Percentiles rank a stretch among this genome's conserved stretches.
Evolutionary conservation across 192 early-diverging fungal genomes (phyloP).

Genomic region (Borealophlyctis nickersoniae): DNA sequence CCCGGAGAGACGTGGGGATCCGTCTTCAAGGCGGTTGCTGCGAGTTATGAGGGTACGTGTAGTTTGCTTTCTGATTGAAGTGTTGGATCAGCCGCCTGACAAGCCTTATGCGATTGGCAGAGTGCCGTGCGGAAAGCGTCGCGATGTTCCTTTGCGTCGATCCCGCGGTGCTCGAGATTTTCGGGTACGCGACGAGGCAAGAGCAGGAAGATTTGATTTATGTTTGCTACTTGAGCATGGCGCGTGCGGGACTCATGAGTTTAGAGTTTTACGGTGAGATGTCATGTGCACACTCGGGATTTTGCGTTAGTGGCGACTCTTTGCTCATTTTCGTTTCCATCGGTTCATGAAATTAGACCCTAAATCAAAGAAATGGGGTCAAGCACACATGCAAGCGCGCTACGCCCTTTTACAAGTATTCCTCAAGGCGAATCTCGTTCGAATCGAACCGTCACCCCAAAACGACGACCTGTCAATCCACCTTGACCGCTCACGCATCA

Average conservation of each 20-base stretch:
- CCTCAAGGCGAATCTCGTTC: slow-evolving; percentile 42
- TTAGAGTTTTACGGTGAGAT: slow-evolving; percentile 49
- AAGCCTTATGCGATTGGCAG: slow-evolving; percentile 40
- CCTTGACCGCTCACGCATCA: slow-evolving; percentile 52
- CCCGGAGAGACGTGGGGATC: slow-evolving; percentile 59
- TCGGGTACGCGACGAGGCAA: slow-evolving; percentile 40
- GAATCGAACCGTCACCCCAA: slow-evolving; percentile 24
- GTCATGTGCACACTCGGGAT: slow-evolving; percentile 28
- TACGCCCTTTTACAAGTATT: slow-evolving; percentile 54
- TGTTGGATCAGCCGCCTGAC: too few relatives aligned
- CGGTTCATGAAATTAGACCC: slow-evolving; percentile 5
- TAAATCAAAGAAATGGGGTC: slow-evolving; percentile 31
- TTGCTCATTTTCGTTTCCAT: slow-evolving; percentile 3
- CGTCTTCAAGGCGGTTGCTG: slow-evolving; percentile 45
- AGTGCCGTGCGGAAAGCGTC: slow-evolving; percentile 59
- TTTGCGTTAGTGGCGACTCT: too few relatives aligned
- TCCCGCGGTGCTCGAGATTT: slow-evolving; percentile 50
- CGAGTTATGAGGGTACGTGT: slow-evolving; percentile 30
- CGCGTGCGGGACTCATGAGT: slow-evolving; percentile 51
- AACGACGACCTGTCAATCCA: slow-evolving; percentile 39
- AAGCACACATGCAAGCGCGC: slow-evolving; percentile 64
- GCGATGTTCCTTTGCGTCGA: slow-evolving; percentile 43
- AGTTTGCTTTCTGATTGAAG: background rate
- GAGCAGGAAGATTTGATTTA: slow-evolving; percentile 50
- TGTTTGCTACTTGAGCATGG: slow-evolving; percentile 53